Conservation (phyloP, 192 early-diverging fungal genomes). For the Coemansia sp. region DNA sequence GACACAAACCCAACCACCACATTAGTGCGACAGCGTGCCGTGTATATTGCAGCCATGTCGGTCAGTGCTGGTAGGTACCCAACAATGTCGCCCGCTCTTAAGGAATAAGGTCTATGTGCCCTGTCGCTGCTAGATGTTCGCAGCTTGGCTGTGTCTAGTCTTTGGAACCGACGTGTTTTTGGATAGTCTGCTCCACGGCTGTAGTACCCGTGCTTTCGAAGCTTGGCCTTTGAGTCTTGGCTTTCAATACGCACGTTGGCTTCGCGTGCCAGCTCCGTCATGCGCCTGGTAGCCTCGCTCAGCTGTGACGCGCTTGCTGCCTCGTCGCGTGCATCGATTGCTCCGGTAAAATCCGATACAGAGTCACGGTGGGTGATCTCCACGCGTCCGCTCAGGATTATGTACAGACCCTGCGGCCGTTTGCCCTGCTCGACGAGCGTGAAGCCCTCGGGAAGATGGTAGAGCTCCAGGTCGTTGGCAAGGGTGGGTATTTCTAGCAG, state of each 20-base stretch:
- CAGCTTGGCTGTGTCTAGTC: background rate
- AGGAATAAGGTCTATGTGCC: conserved; percentile 59
- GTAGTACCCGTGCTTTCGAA: background rate
- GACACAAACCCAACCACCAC: conserved; percentile 86
- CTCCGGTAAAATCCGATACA: conserved; percentile 37
- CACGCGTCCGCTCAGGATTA: conserved; percentile 88
- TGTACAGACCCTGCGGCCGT: conserved; percentile 78
- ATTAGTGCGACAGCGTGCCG: conserved; percentile 73
- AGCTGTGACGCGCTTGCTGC: background rate
- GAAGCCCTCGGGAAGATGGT: conserved; percentile 70
- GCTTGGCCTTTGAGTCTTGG: conserved; percentile 7
- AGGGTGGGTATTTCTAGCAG: conserved; percentile 38
- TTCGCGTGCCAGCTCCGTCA: conserved; percentile 33
- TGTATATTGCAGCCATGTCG: conserved; percentile 86
- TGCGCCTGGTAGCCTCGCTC: conserved; percentile 30
- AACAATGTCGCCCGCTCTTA: conserved; percentile 82
- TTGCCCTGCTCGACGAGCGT: conserved; percentile 80
- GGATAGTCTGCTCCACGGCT: background rate
- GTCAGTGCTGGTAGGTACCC: conserved; percentile 92
- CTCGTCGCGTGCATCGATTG: background rate
- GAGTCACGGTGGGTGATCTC: conserved; percentile 52
- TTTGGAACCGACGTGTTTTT: background rate
- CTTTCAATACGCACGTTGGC: conserved; percentile 13
- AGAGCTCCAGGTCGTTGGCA: conserved; percentile 67
- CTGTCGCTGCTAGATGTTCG: conserved; percentile 4